Percentiles rank a stretch among this genome's conserved stretches.
phyloP scores from a whole-genome alignment of 441 rosid genomes.

The Arabidopsis hybrid region DNA sequence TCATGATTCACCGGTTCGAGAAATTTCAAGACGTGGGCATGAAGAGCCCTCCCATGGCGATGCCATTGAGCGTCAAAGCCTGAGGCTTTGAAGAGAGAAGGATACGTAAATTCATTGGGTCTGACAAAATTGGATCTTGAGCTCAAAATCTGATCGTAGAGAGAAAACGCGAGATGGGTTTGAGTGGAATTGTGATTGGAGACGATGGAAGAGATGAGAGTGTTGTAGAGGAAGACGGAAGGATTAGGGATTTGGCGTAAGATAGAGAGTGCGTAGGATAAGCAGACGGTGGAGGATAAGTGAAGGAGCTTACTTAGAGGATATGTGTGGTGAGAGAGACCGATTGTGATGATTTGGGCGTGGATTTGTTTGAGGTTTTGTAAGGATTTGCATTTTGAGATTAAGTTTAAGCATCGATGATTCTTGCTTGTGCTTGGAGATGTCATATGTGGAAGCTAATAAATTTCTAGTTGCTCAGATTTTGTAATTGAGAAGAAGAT shows the following conservation, averaged over 20 bases:
- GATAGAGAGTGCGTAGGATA: slow-evolving; percentile 55
- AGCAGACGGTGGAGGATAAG: slow-evolving; percentile 46
- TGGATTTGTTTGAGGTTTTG: slow-evolving; percentile 58
- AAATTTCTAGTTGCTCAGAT: background rate
- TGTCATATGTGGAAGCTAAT: slow-evolving; percentile 38
- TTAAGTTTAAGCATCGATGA: slow-evolving; percentile 50
- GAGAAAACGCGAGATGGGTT: slow-evolving; percentile 55
- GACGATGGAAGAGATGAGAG: slow-evolving; percentile 62
- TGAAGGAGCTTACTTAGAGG: slow-evolving; percentile 68
- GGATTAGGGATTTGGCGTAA: slow-evolving; percentile 57
- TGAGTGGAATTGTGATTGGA: slow-evolving; percentile 37
- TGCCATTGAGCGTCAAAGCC: slow-evolving; percentile 49
- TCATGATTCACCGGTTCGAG: slow-evolving; percentile 51
- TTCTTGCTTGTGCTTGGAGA: slow-evolving; percentile 51
- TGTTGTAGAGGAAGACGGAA: slow-evolving; percentile 68
- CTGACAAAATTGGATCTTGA: slow-evolving; percentile 30
- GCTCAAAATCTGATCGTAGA: slow-evolving; percentile 47
- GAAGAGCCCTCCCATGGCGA: slow-evolving; percentile 57
- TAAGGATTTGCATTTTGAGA: slow-evolving; percentile 55
- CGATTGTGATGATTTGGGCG: slow-evolving; percentile 54
- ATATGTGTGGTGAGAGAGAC: slow-evolving; percentile 61
- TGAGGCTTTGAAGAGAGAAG: slow-evolving; percentile 71
- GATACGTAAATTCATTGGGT: slow-evolving; percentile 70
- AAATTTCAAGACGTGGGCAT: slow-evolving; percentile 63
- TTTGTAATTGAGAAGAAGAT: slow-evolving; percentile 18